Evolutionary conservation across 176 grass and related monocot species (phyloP), one percentile per base, ranked within the genome.

Genomic region (Neostapfia colusana): DNA sequence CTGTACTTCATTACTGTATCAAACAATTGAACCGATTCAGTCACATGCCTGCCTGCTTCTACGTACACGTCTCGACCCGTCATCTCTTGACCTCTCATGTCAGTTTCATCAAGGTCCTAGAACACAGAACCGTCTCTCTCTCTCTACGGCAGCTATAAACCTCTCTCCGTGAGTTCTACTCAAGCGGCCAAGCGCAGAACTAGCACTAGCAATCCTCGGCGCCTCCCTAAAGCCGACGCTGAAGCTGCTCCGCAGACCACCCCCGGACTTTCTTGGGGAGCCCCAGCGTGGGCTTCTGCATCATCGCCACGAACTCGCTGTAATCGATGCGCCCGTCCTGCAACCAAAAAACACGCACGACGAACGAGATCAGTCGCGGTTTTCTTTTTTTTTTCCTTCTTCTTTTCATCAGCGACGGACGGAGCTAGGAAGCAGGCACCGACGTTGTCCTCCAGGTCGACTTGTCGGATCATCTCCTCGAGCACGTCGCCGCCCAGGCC

Each of bases 301-400:
- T 97, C 95, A 97, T 97, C 0, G 91, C 89, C 5, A 93, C 95
- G 76, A 97, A 97, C 83, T 97, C 95, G 57, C 74, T 91, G 88
- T 97, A 97, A 64, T 97, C 95, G 20, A 97, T 97, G 42, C 84
- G 86, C 0, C 95, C 95, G 54, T 97, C 95, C 94, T 97, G 90
- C 27, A n/a, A n/a, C n/a, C n/a, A n/a, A n/a, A 67, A 58, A 53
- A 41, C 46, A n/a, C 6, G 2, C 41, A 1, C 31, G 2, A 1
- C 26, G n/a, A n/a, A 60, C 43, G 44, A 37, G 6, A 34, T 60
- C 7, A 24, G 23, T 44, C 10, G 51, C 39, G 10, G 64, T n/a
- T n/a, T n/a, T n/a, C n/a, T n/a, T n/a, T n/a, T n/a, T n/a, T n/a
- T n/a, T n/a, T n/a, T n/a, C n/a, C n/a, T n/a, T n/a, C n/a, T 24